Conservation (phyloP, 176 grass and related monocot genomes). For the Guadua angustifolia region DNA sequence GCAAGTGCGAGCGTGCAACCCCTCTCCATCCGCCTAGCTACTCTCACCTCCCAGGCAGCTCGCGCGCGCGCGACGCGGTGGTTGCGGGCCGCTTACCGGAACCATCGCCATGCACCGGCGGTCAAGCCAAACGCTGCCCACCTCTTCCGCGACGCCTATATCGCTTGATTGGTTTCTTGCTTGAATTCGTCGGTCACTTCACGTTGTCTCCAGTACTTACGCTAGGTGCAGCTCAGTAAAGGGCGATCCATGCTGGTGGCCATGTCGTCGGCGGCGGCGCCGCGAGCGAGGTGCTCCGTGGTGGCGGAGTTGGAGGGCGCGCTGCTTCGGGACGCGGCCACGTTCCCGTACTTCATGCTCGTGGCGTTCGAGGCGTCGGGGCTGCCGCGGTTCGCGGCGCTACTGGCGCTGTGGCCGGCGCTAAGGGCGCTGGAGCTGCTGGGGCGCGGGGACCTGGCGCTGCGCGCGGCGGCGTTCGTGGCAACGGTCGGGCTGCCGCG, state of each 20-base stretch:
- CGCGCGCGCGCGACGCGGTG: slow-evolving; percentile 9
- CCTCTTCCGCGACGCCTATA: neutral
- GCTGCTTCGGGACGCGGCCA: slow-evolving; percentile 55
- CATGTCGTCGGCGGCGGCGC: neutral
- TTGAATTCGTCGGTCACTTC: neutral
- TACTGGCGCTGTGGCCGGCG: slow-evolving; percentile 68
- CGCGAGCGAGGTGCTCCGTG: slow-evolving; percentile 16
- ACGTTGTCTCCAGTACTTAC: neutral
- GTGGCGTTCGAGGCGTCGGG: slow-evolving; percentile 78
- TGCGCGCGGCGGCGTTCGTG: slow-evolving; percentile 55
- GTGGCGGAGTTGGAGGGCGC: slow-evolving; percentile 78
- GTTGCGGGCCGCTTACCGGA: slow-evolving; percentile 49
- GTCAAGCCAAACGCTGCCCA: slow-evolving; percentile 59
- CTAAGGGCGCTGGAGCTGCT: slow-evolving; percentile 46
- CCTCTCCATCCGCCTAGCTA: neutral
- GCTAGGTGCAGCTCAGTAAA: neutral
- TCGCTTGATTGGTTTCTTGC: neutral
- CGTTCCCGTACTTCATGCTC: slow-evolving; percentile 89
- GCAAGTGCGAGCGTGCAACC: neutral
- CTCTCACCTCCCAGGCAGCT: slow-evolving; percentile 6
- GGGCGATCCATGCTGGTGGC: neutral
- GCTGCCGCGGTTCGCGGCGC: slow-evolving; percentile 54
- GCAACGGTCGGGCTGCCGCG: slow-evolving; percentile 54
- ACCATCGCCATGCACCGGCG: neutral
- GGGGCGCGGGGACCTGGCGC: neutral